Evolutionary conservation across 202 grass and related monocot species (phyloP).

Genomic region (Dendrocalamus latiflorus): DNA sequence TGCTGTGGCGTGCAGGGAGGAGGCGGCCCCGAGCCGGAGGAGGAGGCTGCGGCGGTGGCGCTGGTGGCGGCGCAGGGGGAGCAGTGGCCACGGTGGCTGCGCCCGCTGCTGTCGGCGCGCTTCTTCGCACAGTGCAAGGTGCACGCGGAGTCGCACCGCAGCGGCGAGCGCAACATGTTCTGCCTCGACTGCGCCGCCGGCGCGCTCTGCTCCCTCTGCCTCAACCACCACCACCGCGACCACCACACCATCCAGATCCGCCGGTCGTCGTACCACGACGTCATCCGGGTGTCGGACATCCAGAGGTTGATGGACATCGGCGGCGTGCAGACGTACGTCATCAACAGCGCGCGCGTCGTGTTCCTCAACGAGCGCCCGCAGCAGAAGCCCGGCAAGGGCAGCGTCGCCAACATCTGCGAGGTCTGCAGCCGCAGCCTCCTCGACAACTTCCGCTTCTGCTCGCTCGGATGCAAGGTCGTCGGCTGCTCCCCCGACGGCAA

Average conservation of each 20-base stretch:
- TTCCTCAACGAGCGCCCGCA: slow-evolving; percentile 96
- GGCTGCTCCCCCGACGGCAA: slow-evolving; percentile 45
- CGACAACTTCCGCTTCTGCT: slow-evolving; percentile 98
- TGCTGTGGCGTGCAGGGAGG: slow-evolving; percentile 34
- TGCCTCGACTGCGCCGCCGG: slow-evolving; percentile 79
- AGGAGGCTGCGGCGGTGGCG: background rate
- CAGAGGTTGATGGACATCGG: slow-evolving; percentile 85
- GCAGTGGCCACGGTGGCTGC: slow-evolving; percentile 79
- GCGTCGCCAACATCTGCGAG: slow-evolving; percentile 78
- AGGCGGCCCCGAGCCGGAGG: slow-evolving; percentile 42
- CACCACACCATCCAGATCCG: slow-evolving; percentile 76
- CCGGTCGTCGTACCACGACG: slow-evolving; percentile 96
- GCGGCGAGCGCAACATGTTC: slow-evolving; percentile 99
- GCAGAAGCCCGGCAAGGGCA: slow-evolving; percentile 51
- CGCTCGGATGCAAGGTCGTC: slow-evolving; percentile 86
- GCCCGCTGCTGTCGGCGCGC: slow-evolving; percentile 60
- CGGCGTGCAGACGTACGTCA: slow-evolving; percentile 93
- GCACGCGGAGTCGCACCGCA: slow-evolving; percentile 71
- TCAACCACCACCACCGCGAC: slow-evolving; percentile 49
- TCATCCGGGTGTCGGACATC: slow-evolving; percentile 90
- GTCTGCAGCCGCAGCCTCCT: slow-evolving; percentile 92
- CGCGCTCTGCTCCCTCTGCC: slow-evolving; percentile 86
- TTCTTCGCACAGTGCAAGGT: slow-evolving; percentile 93
- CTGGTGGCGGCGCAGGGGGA: slow-evolving; percentile 30
- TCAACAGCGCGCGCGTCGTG: slow-evolving; percentile 94